A percentile compares a stretch with the other conserved stretches of the same genome.
Evolutionary conservation across 352 stramenopile genomes (phyloP).

Genomic region (Albugo candida): DNA sequence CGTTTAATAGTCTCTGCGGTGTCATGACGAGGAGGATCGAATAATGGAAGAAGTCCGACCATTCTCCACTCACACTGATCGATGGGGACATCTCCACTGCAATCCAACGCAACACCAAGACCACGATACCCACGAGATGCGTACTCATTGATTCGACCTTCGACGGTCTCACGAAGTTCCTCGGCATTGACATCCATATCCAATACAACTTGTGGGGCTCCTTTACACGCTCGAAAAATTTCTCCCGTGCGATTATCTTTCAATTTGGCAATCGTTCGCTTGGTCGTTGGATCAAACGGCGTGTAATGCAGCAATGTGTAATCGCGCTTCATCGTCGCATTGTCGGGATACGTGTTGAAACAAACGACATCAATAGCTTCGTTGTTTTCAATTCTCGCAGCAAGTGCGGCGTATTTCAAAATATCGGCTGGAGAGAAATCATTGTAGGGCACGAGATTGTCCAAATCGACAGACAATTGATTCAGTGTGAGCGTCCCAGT

Average conservation of each 20-base stretch:
- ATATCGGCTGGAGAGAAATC: slow-evolving; percentile 34
- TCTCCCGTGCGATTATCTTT: slow-evolving; percentile 58
- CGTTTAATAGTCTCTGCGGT: slow-evolving; percentile 83
- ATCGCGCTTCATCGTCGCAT: slow-evolving; percentile 54
- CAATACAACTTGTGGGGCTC: slow-evolving; percentile 81
- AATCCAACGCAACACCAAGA: slow-evolving; percentile 35
- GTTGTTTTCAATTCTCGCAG: slow-evolving; percentile 52
- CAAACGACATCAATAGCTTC: slow-evolving; percentile 55
- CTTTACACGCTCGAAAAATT: slow-evolving; percentile 84
- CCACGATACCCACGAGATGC: slow-evolving; percentile 43
- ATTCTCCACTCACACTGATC: slow-evolving; percentile 83
- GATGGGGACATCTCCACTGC: slow-evolving; percentile 32
- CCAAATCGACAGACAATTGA: slow-evolving; percentile 86
- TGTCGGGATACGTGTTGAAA: slow-evolving; percentile 60
- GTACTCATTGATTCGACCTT: slow-evolving; percentile 71
- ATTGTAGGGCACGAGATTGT: slow-evolving; percentile 65
- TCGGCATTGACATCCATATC: slow-evolving; percentile 54
- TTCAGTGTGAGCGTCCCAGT: slow-evolving; percentile 91
- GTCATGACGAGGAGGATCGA: slow-evolving; percentile 87
- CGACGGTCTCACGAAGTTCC: slow-evolving; percentile 32
- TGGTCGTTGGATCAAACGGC: slow-evolving; percentile 70
- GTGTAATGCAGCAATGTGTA: slow-evolving; percentile 67
- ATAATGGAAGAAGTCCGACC: slow-evolving; percentile 81
- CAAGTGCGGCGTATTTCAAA: slow-evolving; percentile 34
- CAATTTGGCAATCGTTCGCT: slow-evolving; percentile 84